phyloP scores from a whole-genome alignment of 192 early-diverging fungal genomes.

The Dispira simplex region DNA sequence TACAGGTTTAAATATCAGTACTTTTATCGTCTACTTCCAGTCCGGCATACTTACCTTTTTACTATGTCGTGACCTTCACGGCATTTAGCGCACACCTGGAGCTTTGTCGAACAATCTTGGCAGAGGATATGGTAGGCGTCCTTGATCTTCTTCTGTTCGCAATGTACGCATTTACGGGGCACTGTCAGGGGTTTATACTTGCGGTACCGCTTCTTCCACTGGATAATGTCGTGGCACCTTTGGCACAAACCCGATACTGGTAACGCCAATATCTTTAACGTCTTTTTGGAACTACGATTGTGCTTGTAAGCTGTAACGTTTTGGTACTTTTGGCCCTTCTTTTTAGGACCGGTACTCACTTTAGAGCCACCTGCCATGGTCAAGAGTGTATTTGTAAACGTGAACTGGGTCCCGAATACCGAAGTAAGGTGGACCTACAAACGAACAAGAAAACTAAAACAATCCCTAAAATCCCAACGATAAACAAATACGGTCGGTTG shows the following conservation, averaged over 20 bases:
- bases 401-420: neutral
- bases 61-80: slow-evolving; percentile 50
- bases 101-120: slow-evolving; percentile 59
- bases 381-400: neutral
- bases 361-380: slow-evolving; percentile 15
- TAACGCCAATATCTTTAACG: slow-evolving; percentile 52
- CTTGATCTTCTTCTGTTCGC: slow-evolving; percentile 67
- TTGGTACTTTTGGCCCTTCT: slow-evolving; percentile 76
- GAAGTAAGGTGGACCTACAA: neutral
- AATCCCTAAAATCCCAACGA: neutral
- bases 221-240: slow-evolving; percentile 54
- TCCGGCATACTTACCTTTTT: slow-evolving; percentile 15
- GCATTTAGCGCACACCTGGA: slow-evolving; percentile 90
- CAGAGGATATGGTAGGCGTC: slow-evolving; percentile 95
- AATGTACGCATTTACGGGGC: slow-evolving; percentile 62
- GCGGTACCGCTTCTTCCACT: slow-evolving; percentile 83
- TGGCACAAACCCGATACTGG: slow-evolving; percentile 71
- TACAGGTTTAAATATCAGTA: neutral
- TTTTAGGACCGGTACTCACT: slow-evolving; percentile 34
- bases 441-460: neutral
- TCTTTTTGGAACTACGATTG: slow-evolving; percentile 73
- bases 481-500: neutral
- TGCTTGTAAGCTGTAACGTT: slow-evolving; percentile 75
- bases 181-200: slow-evolving; percentile 95
- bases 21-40: neutral